Conservation (phyloP, 2,329 filamentous ascomycete species). For the Sclerotinia subarctica region DNA sequence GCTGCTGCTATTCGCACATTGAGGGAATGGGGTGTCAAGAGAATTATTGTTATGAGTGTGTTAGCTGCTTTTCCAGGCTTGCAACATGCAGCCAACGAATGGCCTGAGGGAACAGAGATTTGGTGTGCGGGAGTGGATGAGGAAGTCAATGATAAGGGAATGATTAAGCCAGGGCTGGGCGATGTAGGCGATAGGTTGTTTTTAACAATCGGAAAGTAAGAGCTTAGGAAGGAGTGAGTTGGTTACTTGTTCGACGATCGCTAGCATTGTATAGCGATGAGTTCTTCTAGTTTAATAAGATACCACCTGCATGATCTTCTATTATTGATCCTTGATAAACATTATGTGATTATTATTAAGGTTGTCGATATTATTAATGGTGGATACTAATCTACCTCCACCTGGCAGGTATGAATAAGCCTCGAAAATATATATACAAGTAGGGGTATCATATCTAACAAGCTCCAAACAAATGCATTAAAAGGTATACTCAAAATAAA, state of each 20-base stretch:
- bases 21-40: conserved; percentile 85
- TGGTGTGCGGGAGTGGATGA: conserved; percentile 80
- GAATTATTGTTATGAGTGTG: conserved; percentile 72
- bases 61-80: conserved; percentile 73
- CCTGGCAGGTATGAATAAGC: conserved; percentile 12
- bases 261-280: neutral
- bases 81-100: conserved; percentile 66
- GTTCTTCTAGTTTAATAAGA: conserved; percentile 7
- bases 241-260: neutral
- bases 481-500: conserved; percentile 15
- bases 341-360: neutral
- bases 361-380: conserved; percentile 19
- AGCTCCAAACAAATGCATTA: conserved; percentile 8
- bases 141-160: conserved; percentile 71
- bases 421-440: conserved; percentile 21
- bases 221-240: neutral
- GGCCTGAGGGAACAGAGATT: conserved; percentile 73
- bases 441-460: conserved; percentile 23
- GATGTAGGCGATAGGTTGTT: conserved; percentile 91
- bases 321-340: neutral
- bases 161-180: conserved; percentile 86
- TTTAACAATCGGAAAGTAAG: conserved; percentile 80
- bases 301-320: conserved; percentile 5
- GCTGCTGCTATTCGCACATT: conserved; percentile 86
- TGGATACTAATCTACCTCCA: conserved; percentile 22